These are phyloP conservation scores for Pyronema omphalodes DNA, from an alignment of 495 filamentous ascomycete genomes.

Conservation along the genomic window DNA sequence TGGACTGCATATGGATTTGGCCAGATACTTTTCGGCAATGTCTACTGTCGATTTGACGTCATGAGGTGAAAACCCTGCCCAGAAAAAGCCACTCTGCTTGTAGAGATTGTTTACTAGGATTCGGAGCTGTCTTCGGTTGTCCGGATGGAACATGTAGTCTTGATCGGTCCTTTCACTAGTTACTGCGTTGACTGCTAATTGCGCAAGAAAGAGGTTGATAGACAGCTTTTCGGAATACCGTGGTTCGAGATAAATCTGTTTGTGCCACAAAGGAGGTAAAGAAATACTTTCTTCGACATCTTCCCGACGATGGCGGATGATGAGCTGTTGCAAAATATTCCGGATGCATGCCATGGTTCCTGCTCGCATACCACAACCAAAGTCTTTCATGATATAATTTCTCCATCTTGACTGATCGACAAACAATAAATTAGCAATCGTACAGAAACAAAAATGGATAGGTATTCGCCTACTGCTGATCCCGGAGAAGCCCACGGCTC, in stretches of 20 bases:
- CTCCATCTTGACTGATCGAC: constrained; percentile 36
- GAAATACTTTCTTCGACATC: constrained; percentile 45
- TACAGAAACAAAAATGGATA: no score
- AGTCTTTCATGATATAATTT: constrained; percentile 52
- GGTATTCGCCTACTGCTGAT: no score
- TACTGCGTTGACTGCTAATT: constrained; percentile 66
- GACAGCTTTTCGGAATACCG: constrained; percentile 68
- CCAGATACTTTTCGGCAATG: constrained; percentile 44
- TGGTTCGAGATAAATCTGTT: constrained; percentile 54
- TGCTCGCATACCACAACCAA: constrained; percentile 30
- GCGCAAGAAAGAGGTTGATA: constrained; percentile 67
- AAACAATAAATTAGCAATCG: constrained; percentile 17
- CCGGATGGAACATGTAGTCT: constrained; percentile 77
- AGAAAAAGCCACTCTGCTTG: constrained; percentile 80
- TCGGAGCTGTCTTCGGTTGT: constrained; percentile 43
- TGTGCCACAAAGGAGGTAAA: constrained; percentile 50
- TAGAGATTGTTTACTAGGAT: constrained; percentile 58
- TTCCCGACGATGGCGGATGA: constrained; percentile 59
- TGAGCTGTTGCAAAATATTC: constrained; percentile 51
- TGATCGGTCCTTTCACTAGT: constrained; percentile 67
- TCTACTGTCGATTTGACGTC: constrained; percentile 46
- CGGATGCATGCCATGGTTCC: constrained; percentile 45
- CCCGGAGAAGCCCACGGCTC: constrained; percentile 45
- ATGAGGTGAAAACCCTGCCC: constrained; percentile 45
- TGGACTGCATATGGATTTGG: constrained; percentile 32